Conservation (phyloP, 2,329 filamentous ascomycete genomes). For the Xylariaceae sp. region DNA sequence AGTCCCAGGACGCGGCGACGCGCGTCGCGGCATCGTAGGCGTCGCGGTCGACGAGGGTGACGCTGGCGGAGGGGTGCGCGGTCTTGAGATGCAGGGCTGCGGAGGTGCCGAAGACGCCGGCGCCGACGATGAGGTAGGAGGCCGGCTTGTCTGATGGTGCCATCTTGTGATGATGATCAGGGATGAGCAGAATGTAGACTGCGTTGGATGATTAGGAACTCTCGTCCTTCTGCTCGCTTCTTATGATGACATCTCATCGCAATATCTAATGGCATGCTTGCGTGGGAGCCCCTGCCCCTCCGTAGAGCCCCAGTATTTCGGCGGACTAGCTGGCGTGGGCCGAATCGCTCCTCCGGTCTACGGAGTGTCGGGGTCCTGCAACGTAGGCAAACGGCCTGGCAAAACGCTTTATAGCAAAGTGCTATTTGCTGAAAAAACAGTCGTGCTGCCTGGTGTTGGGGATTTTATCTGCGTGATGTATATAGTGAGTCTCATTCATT, state of each 20-base stretch:
- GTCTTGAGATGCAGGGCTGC: slow-evolving; percentile 60
- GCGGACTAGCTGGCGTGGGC: neutral
- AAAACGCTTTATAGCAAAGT: too few relatives aligned
- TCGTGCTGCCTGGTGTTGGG: too few relatives aligned
- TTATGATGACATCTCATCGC: too few relatives aligned
- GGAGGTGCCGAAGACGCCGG: slow-evolving; percentile 61
- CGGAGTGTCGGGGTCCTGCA: neutral
- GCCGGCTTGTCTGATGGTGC: neutral
- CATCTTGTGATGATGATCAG: neutral
- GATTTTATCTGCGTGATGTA: too few relatives aligned
- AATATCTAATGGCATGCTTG: slow-evolving; percentile 4
- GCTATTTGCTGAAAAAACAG: too few relatives aligned
- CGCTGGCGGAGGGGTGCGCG: slow-evolving; percentile 41
- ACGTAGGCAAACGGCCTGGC: neutral
- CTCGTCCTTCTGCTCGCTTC: too few relatives aligned
- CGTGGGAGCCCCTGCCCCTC: neutral
- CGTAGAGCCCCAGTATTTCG: slow-evolving; percentile 5
- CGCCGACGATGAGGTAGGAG: slow-evolving; percentile 57
- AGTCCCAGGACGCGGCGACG: slow-evolving; percentile 64
- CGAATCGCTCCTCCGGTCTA: neutral
- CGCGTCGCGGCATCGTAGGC: slow-evolving; percentile 40
- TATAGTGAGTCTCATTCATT: too few relatives aligned
- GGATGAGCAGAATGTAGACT: neutral
- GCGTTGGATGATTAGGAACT: too few relatives aligned
- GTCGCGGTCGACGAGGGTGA: slow-evolving; percentile 57